A percentile compares a stretch with the other conserved stretches of the same genome.
Evolutionary conservation across 257 asterid species (phyloP).

Genomic region (Fraxinus americana): DNA sequence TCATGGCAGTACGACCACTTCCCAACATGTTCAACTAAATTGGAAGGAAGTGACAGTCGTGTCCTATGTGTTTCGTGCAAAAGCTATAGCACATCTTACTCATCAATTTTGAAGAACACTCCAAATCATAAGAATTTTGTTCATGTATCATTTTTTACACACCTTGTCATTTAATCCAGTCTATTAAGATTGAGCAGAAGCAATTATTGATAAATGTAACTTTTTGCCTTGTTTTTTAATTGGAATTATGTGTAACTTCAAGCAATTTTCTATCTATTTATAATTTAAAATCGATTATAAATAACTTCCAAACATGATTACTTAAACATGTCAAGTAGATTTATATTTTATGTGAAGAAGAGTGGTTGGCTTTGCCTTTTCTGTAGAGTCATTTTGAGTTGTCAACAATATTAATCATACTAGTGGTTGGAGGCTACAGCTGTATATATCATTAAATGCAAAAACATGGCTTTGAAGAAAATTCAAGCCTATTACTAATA

Average conservation of each 20-base stretch:
- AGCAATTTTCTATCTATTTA: no score
- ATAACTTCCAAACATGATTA: no score
- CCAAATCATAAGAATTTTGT: not conserved
- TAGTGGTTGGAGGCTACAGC: not conserved
- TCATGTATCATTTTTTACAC: not conserved
- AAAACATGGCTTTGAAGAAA: not conserved
- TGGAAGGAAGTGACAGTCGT: not conserved
- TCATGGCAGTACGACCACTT: conserved; percentile 86
- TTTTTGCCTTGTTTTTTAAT: not conserved
- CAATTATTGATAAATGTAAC: not conserved
- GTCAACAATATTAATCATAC: not conserved
- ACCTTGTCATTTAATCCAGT: not conserved
- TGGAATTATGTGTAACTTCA: not conserved
- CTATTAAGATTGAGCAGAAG: not conserved
- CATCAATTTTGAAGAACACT: not conserved
- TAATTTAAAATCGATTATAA: no score
- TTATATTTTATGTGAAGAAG: not conserved
- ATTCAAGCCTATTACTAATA: no score
- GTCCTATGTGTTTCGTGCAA: not conserved
- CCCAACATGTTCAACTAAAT: conserved; percentile 74
- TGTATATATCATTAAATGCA: not conserved
- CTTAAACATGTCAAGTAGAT: no score
- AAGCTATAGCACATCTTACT: not conserved
- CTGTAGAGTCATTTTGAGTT: not conserved
- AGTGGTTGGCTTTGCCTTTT: not conserved